A percentile compares a stretch with the other conserved stretches of the same genome.
phyloP scores from a whole-genome alignment of 75 land plant species.

The Larix kaempferi region DNA sequence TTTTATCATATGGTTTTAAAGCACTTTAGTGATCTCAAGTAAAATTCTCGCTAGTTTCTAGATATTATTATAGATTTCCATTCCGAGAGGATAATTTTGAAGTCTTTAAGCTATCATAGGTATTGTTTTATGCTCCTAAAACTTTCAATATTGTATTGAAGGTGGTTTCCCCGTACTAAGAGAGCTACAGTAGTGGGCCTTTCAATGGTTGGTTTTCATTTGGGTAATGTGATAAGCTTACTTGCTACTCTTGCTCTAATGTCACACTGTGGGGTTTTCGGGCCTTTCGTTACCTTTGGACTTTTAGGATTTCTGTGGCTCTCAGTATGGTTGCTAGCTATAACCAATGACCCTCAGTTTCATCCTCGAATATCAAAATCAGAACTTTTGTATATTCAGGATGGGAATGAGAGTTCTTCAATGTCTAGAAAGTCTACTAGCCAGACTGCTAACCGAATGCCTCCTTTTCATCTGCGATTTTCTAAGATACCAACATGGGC shows the following conservation, averaged over 20 bases:
- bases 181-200: slow-evolving; percentile 89
- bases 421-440: slow-evolving; percentile 18
- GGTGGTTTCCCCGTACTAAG: slow-evolving; percentile 91
- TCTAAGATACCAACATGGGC: slow-evolving; percentile 94
- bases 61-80: not conserved
- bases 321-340: slow-evolving; percentile 38
- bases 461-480: slow-evolving; percentile 48
- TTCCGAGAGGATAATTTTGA: too few relatives aligned
- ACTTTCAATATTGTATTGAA: slow-evolving; percentile 15
- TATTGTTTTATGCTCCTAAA: too few relatives aligned
- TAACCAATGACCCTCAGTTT: slow-evolving; percentile 62
- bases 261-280: slow-evolving; percentile 58
- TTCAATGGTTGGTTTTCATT: slow-evolving; percentile 94
- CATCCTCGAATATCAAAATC: slow-evolving; percentile 44
- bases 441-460: slow-evolving; percentile 13
- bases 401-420: slow-evolving; percentile 30
- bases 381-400: slow-evolving; percentile 62
- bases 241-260: slow-evolving; percentile 64
- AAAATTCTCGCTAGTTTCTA: not conserved
- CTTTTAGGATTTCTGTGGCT: slow-evolving; percentile 76
- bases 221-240: slow-evolving; percentile 88
- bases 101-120: too few relatives aligned
- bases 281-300: slow-evolving; percentile 79
- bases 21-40: not conserved
- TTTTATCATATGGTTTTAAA: not conserved